Evolutionary conservation across 257 asterid genomes (phyloP).

Genomic region (Fraxinus excelsior): DNA sequence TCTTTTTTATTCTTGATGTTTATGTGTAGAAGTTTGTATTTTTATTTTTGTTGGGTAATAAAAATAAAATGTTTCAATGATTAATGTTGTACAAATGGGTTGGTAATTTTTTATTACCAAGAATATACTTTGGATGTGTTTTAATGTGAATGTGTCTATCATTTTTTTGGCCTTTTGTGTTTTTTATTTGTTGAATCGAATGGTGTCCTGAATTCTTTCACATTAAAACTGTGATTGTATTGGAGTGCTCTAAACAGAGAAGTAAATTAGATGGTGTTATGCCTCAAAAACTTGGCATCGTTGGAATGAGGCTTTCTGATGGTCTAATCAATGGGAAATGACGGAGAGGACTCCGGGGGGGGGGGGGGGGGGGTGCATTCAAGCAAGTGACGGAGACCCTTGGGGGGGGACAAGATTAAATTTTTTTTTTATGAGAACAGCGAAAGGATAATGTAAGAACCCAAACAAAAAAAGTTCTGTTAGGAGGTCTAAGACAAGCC

Average conservation of each 20-base stretch:
- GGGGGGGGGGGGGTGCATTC: too few species aligned
- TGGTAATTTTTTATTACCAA: too few species aligned
- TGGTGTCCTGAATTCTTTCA: constrained; percentile 2
- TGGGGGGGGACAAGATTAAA: too few species aligned
- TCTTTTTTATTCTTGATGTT: too few species aligned
- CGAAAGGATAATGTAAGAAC: too few species aligned
- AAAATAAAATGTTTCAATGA: background rate
- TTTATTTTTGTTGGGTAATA: too few species aligned
- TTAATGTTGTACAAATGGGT: background rate
- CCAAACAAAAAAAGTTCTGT: too few species aligned
- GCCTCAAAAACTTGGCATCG: background rate
- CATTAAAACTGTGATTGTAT: background rate
- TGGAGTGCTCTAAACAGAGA: constrained; percentile 3
- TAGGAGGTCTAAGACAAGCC: too few species aligned
- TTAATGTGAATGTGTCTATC: constrained; percentile 10
- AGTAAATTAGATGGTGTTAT: background rate
- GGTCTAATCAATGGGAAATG: background rate
- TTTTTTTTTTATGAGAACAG: too few species aligned
- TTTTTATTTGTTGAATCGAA: background rate
- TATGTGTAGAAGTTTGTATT: too few species aligned
- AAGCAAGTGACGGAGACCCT: background rate
- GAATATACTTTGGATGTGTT: constrained; percentile 28
- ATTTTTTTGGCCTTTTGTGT: background rate
- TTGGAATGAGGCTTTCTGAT: background rate
- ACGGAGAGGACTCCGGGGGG: background rate